These are phyloP conservation scores for Dimocarpus longan DNA, from an alignment of 345 rosid genomes.

Conservation along the genomic window DNA sequence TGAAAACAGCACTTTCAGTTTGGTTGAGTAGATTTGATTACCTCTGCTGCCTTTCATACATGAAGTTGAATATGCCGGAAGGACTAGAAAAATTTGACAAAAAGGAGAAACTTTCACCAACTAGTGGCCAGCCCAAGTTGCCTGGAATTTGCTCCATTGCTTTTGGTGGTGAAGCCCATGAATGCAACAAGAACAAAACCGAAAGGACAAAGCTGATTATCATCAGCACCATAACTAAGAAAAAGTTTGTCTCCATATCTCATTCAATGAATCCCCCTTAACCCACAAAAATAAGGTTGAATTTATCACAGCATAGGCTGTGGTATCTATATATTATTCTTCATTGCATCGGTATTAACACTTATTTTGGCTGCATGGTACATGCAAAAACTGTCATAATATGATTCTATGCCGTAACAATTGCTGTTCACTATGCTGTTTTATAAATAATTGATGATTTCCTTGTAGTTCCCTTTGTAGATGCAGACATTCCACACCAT, in stretches of 20 bases:
- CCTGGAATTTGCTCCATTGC: constrained; percentile 64
- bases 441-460: neutral
- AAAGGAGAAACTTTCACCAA: constrained; percentile 67
- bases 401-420: neutral
- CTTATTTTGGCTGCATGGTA: neutral
- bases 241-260: constrained; percentile 47
- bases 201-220: constrained; percentile 28
- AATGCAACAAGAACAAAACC: constrained; percentile 27
- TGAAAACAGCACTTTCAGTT: neutral
- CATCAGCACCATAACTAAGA: constrained; percentile 31
- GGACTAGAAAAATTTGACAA: constrained; percentile 58
- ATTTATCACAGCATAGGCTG: neutral
- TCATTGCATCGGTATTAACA: neutral
- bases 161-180: constrained; percentile 52
- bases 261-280: neutral
- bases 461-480: neutral
- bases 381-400: neutral
- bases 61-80: constrained; percentile 58
- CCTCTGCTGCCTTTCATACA: constrained; percentile 60
- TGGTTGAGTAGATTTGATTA: constrained; percentile 18
- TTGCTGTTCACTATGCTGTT: neutral
- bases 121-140: constrained; percentile 58
- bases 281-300: neutral
- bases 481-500: neutral
- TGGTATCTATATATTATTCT: neutral